Evolutionary conservation across 2,329 filamentous ascomycete species (phyloP), one percentile per base, ranked within the genome.

Genomic region (Tolypocladium amazonense): DNA sequence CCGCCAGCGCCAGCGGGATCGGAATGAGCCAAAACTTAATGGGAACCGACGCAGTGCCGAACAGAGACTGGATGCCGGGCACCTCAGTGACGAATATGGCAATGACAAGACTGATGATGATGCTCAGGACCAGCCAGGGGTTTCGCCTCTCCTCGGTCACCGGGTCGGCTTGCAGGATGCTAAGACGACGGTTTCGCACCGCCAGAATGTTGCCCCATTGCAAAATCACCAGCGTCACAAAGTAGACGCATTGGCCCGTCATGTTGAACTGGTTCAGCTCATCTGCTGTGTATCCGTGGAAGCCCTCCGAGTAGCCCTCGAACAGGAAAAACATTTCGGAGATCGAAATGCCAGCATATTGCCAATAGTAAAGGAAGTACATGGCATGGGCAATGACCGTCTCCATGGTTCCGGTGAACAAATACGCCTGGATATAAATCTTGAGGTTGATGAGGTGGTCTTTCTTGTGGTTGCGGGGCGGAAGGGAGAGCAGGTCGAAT

Each of bases 291-390:
- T 81, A 81, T 0, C 79, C 79, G 60, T 77, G 74, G 64, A 80
- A 82, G 3, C 79, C 79, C 0, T 73, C 77, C 0, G 70, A 62
- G 66, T 80, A 82, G 0, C 70, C 70, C 55, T 81, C 78, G 47
- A 80, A 82, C 0, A 77, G 71, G 65, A 83, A 79, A 65, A 81
- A 76, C 14, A 83, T 75, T 8, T 76, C 72, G 15, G 67, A 66
- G 53, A 79, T 69, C 0, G 80, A 76, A 41, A 83, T 80, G 8
- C 75, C 72, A 1, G 79, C 78, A 50, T 77, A 67, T 15, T 68
- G 72, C 69, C 74, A 80, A 72, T 78, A 75, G 71, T 82, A 83
- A 0, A 81, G 63, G 70, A 81, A 83, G 68, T 77, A 82, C 80
- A 83, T 82, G 62, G 75, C 61, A 59, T 81, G 79, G 0, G 80